Evolutionary conservation across 2,329 filamentous ascomycete species (phyloP).

Genomic region (Phialocephala sp.): DNA sequence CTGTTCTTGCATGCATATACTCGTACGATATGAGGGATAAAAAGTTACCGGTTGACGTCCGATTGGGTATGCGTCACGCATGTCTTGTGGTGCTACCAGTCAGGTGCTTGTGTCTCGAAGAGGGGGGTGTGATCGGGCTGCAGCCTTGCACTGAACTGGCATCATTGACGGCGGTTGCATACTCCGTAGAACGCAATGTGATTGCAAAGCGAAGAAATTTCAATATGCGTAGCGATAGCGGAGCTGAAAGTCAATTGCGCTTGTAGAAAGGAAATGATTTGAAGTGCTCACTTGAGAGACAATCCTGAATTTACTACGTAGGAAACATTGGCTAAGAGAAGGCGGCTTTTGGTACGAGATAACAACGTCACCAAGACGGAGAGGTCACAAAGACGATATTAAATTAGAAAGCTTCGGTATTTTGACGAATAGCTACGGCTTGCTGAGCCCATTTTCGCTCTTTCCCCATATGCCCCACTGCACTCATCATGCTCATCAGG

Average conservation of each 20-base stretch:
- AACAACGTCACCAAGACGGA: background rate
- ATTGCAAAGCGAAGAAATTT: background rate
- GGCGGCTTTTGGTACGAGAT: background rate
- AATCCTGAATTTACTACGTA: background rate
- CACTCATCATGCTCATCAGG: background rate
- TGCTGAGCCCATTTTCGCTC: background rate
- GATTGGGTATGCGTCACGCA: background rate
- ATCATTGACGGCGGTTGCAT: background rate
- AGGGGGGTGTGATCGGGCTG: background rate
- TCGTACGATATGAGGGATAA: slow-evolving; percentile 5
- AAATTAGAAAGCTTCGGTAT: background rate
- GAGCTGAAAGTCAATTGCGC: background rate
- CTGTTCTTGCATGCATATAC: background rate
- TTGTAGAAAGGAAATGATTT: background rate
- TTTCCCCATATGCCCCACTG: background rate
- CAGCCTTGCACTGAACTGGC: background rate
- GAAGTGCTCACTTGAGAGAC: background rate
- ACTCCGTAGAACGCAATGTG: background rate
- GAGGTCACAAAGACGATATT: background rate
- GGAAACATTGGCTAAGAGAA: background rate
- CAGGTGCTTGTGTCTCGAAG: background rate
- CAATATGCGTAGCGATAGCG: background rate
- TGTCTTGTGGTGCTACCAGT: background rate
- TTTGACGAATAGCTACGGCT: background rate
- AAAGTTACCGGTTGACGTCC: background rate